Percentiles rank a stretch among this genome's conserved stretches.
These are phyloP conservation scores for Hygrophorus pudorinus DNA, from an alignment of 768 basidiomycete genomes.

Conservation along the genomic window DNA sequence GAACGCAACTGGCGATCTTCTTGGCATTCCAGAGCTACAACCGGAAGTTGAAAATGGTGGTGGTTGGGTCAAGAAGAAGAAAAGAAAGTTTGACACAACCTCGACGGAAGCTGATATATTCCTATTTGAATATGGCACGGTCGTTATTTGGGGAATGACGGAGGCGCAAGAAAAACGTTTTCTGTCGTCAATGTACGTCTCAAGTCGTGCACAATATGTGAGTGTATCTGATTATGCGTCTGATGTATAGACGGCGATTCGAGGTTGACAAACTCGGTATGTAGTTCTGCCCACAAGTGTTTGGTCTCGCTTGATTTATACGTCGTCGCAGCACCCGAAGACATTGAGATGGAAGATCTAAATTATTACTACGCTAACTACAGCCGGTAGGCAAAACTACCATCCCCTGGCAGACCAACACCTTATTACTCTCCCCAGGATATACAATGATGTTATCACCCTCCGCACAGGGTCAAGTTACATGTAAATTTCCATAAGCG, in stretches of 20 bases:
- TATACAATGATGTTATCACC: slow-evolving; percentile 97
- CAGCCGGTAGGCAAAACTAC: slow-evolving; percentile 52
- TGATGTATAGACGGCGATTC: slow-evolving; percentile 68
- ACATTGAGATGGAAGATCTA: slow-evolving; percentile 92
- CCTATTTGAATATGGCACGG: slow-evolving; percentile 88
- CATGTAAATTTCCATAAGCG: slow-evolving; percentile 49
- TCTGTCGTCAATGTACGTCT: slow-evolving; percentile 75
- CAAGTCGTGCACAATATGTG: slow-evolving; percentile 1
- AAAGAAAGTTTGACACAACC: slow-evolving; percentile 57
- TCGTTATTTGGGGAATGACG: slow-evolving; percentile 98
- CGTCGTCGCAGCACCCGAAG: slow-evolving; percentile 56
- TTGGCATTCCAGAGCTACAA: slow-evolving; percentile 67
- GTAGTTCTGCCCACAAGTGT: slow-evolving; percentile 10
- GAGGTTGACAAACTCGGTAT: slow-evolving; percentile 80
- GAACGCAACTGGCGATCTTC: slow-evolving; percentile 54
- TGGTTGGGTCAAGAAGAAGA: slow-evolving; percentile 34
- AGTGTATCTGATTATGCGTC: slow-evolving; percentile 7
- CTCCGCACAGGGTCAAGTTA: slow-evolving; percentile 90
- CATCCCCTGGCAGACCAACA: slow-evolving; percentile 2
- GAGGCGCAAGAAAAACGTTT: slow-evolving; percentile 88
- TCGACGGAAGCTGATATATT: slow-evolving; percentile 81
- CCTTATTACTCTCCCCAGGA: slow-evolving; percentile 31
- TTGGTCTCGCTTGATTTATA: slow-evolving; percentile 5
- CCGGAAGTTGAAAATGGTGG: slow-evolving; percentile 19
- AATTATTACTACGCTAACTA: slow-evolving; percentile 98